Percentiles rank a stretch among this genome's conserved stretches.
phyloP scores from a whole-genome alignment of 495 filamentous ascomycete genomes.

The Clavariopsis aquatica region DNA sequence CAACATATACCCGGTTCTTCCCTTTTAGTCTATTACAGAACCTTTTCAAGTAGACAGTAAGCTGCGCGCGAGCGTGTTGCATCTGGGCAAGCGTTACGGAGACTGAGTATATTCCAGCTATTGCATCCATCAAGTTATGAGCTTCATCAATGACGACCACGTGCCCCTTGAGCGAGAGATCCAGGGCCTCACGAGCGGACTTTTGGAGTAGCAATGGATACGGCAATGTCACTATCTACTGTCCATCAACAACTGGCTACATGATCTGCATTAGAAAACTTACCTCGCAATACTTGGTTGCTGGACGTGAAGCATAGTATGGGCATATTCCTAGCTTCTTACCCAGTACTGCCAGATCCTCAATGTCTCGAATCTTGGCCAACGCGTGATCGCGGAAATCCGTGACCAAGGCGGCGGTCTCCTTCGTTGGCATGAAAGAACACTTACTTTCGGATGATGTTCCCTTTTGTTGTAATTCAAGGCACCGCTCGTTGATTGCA shows the following conservation, averaged over 20 bases:
- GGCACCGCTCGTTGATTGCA: slow-evolving; percentile 93
- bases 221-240: slow-evolving; percentile 85
- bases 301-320: slow-evolving; percentile 87
- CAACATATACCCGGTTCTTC: slow-evolving; percentile 88
- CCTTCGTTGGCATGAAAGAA: slow-evolving; percentile 73
- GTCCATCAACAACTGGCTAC: slow-evolving; percentile 1
- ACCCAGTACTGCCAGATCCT: slow-evolving; percentile 79
- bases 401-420: slow-evolving; percentile 68
- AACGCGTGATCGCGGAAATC: slow-evolving; percentile 87
- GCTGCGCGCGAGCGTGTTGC: slow-evolving; percentile 66
- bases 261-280: slow-evolving; percentile 18
- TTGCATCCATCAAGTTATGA: slow-evolving; percentile 95
- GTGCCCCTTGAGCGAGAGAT: slow-evolving; percentile 81
- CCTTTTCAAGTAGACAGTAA: slow-evolving; percentile 79
- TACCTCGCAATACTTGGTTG: slow-evolving; percentile 78
- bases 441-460: slow-evolving; percentile 71
- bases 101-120: slow-evolving; percentile 82
- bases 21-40: slow-evolving; percentile 88
- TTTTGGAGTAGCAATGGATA: slow-evolving; percentile 89
- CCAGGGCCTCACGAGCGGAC: slow-evolving; percentile 83
- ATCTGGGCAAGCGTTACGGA: slow-evolving; percentile 73
- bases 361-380: slow-evolving; percentile 87
- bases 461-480: slow-evolving; percentile 80
- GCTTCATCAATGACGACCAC: slow-evolving; percentile 95
- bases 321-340: slow-evolving; percentile 83